Evolutionary conservation across 1,284 basidiomycete species (phyloP).

Genomic region (Boletellus deceptivus): DNA sequence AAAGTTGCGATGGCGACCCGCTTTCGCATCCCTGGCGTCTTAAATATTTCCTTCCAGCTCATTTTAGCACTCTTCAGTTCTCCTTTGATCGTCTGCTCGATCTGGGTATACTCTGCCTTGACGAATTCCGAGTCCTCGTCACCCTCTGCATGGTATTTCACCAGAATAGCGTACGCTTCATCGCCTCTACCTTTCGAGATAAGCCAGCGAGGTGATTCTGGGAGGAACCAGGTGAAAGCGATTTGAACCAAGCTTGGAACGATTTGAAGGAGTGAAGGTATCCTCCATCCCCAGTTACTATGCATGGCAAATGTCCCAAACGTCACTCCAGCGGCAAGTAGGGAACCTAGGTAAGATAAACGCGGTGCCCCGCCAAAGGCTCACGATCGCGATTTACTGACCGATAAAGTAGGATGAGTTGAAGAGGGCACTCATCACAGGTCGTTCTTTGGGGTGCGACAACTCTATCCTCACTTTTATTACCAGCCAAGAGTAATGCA

Average conservation of each 20-base stretch:
- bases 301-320: background rate
- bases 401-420: background rate
- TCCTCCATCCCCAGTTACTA: background rate
- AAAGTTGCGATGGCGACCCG: background rate
- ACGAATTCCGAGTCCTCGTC: background rate
- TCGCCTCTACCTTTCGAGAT: background rate
- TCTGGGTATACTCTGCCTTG: background rate
- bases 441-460: background rate
- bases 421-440: background rate
- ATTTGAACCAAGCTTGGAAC: background rate
- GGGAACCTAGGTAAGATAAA: background rate
- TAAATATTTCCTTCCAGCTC: background rate
- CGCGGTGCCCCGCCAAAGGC: background rate
- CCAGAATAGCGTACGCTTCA: background rate
- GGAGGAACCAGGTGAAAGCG: background rate
- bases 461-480: background rate
- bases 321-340: background rate
- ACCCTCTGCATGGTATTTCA: background rate
- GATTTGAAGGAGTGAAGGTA: background rate
- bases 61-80: background rate
- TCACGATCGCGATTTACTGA: background rate
- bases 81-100: background rate
- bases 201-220: background rate
- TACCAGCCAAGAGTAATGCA: background rate
- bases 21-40: background rate